Percentiles rank a stretch among this genome's conserved stretches.
phyloP scores from a whole-genome alignment of 768 basidiomycete genomes.

The Calocybe gangraenosa region DNA sequence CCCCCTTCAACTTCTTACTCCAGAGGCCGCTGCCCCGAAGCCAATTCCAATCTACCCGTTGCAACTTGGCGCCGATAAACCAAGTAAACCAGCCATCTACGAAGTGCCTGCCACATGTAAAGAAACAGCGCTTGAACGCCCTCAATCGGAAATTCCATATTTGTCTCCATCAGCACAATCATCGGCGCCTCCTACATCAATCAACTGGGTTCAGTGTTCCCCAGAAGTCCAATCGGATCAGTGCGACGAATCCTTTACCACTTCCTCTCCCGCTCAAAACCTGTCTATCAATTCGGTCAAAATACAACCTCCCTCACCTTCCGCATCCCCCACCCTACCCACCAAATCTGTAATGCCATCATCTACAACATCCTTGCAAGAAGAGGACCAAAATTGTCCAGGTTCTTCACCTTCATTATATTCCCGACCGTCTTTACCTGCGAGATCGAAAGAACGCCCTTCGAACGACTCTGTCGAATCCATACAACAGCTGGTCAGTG shows the following conservation, averaged over 20 bases:
- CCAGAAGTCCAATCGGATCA: background rate
- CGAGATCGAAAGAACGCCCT: background rate
- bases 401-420: constrained; percentile 5
- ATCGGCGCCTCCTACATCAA: background rate
- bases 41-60: constrained; percentile 5
- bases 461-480: constrained; percentile 10
- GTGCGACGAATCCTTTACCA: background rate
- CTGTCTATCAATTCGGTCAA: background rate
- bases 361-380: background rate
- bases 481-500: constrained; percentile 3
- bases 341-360: background rate
- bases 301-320: background rate
- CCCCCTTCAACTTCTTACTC: constrained; percentile 2
- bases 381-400: background rate
- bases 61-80: constrained; percentile 6
- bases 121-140: background rate
- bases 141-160: constrained; percentile 5
- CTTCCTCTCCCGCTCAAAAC: background rate
- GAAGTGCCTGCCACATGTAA: no score
- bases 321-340: background rate
- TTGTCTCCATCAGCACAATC: constrained; percentile 11
- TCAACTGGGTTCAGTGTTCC: constrained; percentile 1
- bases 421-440: constrained; percentile 1
- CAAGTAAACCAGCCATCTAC: constrained; percentile 3
- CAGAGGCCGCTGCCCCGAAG: constrained; percentile 3